Percentiles rank a stretch among this genome's conserved stretches.
Conservation (phyloP, 202 grass and related monocot genomes). For the Setaria italica region DNA sequence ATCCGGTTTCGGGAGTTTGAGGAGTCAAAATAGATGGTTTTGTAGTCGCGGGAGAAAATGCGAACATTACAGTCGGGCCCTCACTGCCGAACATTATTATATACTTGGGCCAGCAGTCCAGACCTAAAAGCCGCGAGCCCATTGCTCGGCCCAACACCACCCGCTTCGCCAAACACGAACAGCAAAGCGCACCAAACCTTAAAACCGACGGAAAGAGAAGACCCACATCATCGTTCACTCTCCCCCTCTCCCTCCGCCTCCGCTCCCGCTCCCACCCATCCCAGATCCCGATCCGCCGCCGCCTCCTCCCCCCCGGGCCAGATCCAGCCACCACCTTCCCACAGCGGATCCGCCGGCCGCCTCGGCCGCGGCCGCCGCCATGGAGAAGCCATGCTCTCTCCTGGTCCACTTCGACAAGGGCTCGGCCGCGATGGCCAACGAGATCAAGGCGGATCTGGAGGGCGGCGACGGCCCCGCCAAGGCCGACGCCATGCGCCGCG, state of each 20-base stretch:
- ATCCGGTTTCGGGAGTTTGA: too few relatives aligned
- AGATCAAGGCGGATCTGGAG: constrained; percentile 84
- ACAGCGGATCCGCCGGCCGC: constrained; percentile 20
- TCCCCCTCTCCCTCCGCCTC: not conserved
- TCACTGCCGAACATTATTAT: too few relatives aligned
- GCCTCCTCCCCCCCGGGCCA: constrained; percentile 1
- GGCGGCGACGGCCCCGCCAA: constrained; percentile 59
- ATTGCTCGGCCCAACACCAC: not conserved
- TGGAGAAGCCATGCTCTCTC: constrained; percentile 83
- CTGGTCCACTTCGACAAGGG: constrained; percentile 89
- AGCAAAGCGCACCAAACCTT: constrained; percentile 2
- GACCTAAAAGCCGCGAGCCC: too few relatives aligned
- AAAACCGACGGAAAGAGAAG: constrained; percentile 25
- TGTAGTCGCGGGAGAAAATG: too few relatives aligned
- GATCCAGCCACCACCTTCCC: constrained; percentile 25
- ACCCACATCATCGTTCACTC: not conserved
- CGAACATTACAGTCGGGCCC: too few relatives aligned
- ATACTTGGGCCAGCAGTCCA: too few relatives aligned
- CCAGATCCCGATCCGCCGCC: constrained; percentile 46
- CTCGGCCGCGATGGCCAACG: constrained; percentile 67
- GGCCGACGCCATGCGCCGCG: constrained; percentile 73
- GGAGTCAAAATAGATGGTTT: too few relatives aligned
- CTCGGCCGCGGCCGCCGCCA: constrained; percentile 19
- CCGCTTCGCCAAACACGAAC: not conserved
- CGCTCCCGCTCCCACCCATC: not conserved